Base-by-base conservation (phyloP, 2,329 filamentous ascomycete genomes). In the Byssothecium circinans region DNA sequence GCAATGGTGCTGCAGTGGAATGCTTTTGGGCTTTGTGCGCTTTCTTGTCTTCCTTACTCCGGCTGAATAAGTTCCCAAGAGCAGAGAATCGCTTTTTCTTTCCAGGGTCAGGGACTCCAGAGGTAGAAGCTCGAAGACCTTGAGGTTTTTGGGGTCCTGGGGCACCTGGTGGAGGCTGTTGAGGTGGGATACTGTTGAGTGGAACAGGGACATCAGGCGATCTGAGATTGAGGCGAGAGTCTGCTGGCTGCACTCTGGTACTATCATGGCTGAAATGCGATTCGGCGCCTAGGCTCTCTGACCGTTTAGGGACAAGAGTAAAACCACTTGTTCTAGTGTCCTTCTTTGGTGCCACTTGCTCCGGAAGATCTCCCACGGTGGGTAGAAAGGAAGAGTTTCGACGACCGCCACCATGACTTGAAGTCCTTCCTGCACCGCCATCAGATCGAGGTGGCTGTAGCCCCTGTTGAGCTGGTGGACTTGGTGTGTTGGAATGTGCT, bases 81-180 rank as follows among this genome's bases (percentile, higher is more conserved):
- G 67, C 58, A 2, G 75, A 77, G 39, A 77, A 75, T 27, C 75
- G 67, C 45, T 75, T 76, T 52, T 76, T 77, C 56, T 69, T 72
- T 41, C 61, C 59, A 2, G 50, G 41, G 30, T 68, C 62, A 12
- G 60, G 51, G 8, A 52, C 45, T 5, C 45, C 46, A n/a, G 60
- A 48, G 2, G 52, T 52, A 20, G 54, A 42, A 12, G 52, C 41
- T 35, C 54, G 57, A 33, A 54, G 46, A 4, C 49, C 17, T 23
- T 59, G 57, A 8, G 41, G 40, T 12, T 60, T 53, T 15, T 45
- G 41, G 18, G 40, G 47, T 29, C 30, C 34, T 15, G 54, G 35
- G n/a, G 50, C 41, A 10, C 42, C 51, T n/a, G 41, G 38, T 17
- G 53, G 50, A 14, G 50, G 48, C 7, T 62, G 56, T 14, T 57